Evolutionary conservation across 495 filamentous ascomycete genomes (phyloP).

Genomic region (Penicillium salamii): DNA sequence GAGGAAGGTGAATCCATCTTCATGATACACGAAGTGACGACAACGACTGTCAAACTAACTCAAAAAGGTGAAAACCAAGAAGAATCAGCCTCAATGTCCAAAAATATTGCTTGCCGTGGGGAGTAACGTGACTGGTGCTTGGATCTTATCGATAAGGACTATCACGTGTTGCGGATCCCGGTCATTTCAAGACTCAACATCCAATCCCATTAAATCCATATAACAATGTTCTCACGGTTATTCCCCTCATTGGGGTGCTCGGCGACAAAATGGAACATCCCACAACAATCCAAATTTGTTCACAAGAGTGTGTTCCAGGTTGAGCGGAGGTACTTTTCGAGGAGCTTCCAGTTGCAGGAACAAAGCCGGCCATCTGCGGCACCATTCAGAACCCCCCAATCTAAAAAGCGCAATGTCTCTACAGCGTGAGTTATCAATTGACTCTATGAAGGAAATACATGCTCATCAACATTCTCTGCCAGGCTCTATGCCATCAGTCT

Average conservation of each 20-base stretch:
- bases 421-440: conserved; percentile 30
- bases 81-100: background rate
- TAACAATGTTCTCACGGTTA: conserved; percentile 33
- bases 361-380: conserved; percentile 30
- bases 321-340: conserved; percentile 39
- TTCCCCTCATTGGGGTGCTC: conserved; percentile 27
- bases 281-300: conserved; percentile 12
- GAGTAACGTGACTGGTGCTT: conserved; percentile 3
- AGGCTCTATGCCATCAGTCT: conserved; percentile 84
- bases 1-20: no score
- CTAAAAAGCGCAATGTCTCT: conserved; percentile 43
- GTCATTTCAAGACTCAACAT: conserved; percentile 9
- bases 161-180: conserved; percentile 19
- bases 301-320: conserved; percentile 16
- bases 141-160: conserved; percentile 17
- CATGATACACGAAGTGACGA: background rate
- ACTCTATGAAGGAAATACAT: background rate
- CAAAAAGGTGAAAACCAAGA: background rate
- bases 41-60: background rate
- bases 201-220: conserved; percentile 13
- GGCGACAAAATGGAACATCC: conserved; percentile 11
- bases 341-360: conserved; percentile 28
- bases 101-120: background rate
- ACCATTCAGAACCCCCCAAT: conserved; percentile 41
- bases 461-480: conserved; percentile 6